Conservation (phyloP, 345 rosid genomes). For the Euphorbia tirucalli region DNA sequence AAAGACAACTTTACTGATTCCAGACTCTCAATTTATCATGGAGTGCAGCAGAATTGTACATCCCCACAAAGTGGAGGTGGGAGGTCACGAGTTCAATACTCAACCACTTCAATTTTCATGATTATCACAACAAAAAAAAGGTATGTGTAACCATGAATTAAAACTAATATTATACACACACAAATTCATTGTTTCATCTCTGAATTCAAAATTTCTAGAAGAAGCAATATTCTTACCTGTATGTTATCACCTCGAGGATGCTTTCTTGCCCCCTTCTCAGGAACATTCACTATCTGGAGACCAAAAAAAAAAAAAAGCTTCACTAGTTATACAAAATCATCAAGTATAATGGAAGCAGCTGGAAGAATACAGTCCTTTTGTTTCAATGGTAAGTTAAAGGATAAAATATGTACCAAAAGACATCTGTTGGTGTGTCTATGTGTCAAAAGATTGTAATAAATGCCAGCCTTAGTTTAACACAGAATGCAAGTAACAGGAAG, state of each 20-base stretch:
- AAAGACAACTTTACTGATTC: neutral
- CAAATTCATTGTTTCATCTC: no score
- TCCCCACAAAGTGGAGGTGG: no score
- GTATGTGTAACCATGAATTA: no score
- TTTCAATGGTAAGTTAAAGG: neutral
- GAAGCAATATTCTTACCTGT: constrained; percentile 49
- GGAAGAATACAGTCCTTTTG: neutral
- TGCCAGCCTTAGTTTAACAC: neutral
- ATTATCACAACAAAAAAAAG: no score
- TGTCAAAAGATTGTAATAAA: neutral
- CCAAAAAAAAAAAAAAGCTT: constrained; percentile 26
- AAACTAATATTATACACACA: no score
- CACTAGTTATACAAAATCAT: constrained; percentile 15
- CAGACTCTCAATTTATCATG: no score
- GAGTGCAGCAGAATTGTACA: no score
- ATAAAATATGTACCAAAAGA: neutral
- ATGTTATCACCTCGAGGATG: constrained; percentile 95
- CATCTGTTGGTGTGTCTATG: neutral
- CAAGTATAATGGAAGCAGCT: neutral
- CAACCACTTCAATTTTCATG: no score
- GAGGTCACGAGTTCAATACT: no score
- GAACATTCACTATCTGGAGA: constrained; percentile 84
- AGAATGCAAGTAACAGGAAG: neutral
- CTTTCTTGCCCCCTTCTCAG: constrained; percentile 98
- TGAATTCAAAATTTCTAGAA: neutral